phyloP scores from a whole-genome alignment of 2,329 filamentous ascomycete genomes.

The Exutisphaerella laricina region DNA sequence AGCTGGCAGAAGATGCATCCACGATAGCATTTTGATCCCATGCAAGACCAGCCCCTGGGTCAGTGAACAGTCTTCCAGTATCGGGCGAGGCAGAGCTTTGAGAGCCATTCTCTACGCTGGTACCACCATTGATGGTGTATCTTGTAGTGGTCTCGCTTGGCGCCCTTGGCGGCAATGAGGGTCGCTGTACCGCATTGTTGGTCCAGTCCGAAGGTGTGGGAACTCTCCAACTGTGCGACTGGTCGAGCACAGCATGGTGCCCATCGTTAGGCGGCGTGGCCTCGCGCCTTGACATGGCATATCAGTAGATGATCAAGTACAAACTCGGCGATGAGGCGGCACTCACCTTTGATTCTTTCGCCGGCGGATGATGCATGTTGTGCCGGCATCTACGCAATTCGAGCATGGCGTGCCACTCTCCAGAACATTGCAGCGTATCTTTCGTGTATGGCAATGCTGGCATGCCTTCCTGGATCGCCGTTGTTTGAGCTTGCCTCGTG shows the following conservation, averaged over 20 bases:
- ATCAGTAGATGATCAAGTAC: constrained; percentile 7
- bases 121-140: constrained; percentile 8
- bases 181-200: constrained; percentile 8
- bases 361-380: constrained; percentile 17
- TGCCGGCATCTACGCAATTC: constrained; percentile 21
- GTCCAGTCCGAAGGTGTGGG: constrained; percentile 14
- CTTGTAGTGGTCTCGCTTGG: constrained; percentile 5
- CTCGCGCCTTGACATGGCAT: constrained; percentile 14
- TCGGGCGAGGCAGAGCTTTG: constrained; percentile 20
- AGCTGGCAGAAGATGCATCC: constrained; percentile 18
- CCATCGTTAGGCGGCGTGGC: constrained; percentile 19
- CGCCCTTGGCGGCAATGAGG: constrained; percentile 7
- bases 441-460: constrained; percentile 21
- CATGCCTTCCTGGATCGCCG: constrained; percentile 20
- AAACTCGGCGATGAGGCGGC: background rate
- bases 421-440: constrained; percentile 20
- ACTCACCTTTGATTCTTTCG: constrained; percentile 21
- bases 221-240: constrained; percentile 20
- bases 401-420: constrained; percentile 20
- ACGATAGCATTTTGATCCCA: constrained; percentile 18
- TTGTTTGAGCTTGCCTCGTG: constrained; percentile 20
- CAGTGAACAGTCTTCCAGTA: constrained; percentile 15
- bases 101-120: constrained; percentile 15
- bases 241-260: constrained; percentile 17
- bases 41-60: constrained; percentile 13